Percentiles rank a stretch among this genome's conserved stretches.
These are phyloP conservation scores for Candida loeiensis DNA, from an alignment of 805 yeast genomes.

Conservation along the genomic window DNA sequence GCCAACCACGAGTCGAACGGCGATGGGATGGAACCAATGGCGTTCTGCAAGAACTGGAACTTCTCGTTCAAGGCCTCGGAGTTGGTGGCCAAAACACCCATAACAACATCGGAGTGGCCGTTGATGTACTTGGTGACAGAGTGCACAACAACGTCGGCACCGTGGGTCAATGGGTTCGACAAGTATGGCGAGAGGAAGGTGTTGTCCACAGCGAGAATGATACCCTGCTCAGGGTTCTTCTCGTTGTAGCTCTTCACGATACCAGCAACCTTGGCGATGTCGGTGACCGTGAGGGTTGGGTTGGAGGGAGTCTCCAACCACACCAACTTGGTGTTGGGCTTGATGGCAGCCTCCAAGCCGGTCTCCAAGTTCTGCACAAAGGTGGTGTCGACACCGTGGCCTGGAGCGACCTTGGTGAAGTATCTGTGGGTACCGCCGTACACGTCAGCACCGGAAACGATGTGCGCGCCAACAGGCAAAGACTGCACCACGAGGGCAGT, in stretches of 20 bases:
- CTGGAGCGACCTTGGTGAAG: conserved; percentile 78
- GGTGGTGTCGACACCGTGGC: conserved; percentile 68
- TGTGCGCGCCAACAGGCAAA: conserved; percentile 68
- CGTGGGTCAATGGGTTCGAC: conserved; percentile 76
- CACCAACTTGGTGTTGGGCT: conserved; percentile 64
- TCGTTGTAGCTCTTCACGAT: conserved; percentile 46
- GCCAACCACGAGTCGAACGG: conserved; percentile 92
- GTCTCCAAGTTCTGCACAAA: conserved; percentile 62
- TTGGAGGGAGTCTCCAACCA: conserved; percentile 90
- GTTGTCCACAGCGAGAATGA: conserved; percentile 76
- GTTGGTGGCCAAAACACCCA: conserved; percentile 79
- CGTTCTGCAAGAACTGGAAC: conserved; percentile 78
- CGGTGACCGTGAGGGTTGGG: conserved; percentile 80
- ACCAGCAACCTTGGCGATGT: conserved; percentile 58
- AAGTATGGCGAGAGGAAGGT: conserved; percentile 85
- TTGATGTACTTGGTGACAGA: conserved; percentile 88
- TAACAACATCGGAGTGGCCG: conserved; percentile 89
- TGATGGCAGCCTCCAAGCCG: conserved; percentile 56
- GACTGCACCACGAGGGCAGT: conserved; percentile 76
- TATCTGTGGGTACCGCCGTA: conserved; percentile 92
- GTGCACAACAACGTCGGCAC: conserved; percentile 86
- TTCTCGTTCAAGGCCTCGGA: conserved; percentile 54
- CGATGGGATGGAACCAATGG: conserved; percentile 85
- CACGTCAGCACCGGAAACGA: conserved; percentile 77
- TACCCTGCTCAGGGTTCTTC: conserved; percentile 44